phyloP scores from a whole-genome alignment of 2,329 filamentous ascomycete genomes.

The Emmonsiellopsis sp. region DNA sequence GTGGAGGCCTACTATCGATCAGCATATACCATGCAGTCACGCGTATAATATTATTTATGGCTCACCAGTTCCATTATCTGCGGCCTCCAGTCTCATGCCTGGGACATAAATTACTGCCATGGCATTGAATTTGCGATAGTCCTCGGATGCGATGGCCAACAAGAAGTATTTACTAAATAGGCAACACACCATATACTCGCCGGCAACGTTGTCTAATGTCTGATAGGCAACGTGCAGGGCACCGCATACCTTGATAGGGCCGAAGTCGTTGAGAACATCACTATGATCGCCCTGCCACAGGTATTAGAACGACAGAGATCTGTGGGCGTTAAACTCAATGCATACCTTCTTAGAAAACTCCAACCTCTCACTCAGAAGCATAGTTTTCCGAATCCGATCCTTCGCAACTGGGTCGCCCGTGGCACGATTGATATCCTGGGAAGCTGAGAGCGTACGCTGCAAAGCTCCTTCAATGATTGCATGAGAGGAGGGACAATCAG shows the following conservation, averaged over 20 bases:
- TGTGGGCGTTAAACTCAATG: neutral
- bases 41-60: constrained; percentile 17
- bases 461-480: constrained; percentile 68
- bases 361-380: constrained; percentile 74
- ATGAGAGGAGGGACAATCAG: constrained; percentile 76
- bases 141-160: constrained; percentile 58
- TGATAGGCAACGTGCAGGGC: constrained; percentile 78
- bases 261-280: constrained; percentile 67
- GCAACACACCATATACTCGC: constrained; percentile 75
- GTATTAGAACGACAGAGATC: neutral
- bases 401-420: constrained; percentile 66
- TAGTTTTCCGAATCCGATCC: constrained; percentile 67
- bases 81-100: constrained; percentile 58
- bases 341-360: constrained; percentile 63
- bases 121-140: constrained; percentile 61
- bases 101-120: constrained; percentile 64
- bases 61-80: constrained; percentile 65
- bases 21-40: neutral
- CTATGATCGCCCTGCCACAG: constrained; percentile 1
- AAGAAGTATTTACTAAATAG: constrained; percentile 76
- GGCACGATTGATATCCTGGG: constrained; percentile 73
- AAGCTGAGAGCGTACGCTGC: constrained; percentile 62
- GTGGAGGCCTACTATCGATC: constrained; percentile 56
- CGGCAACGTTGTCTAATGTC: constrained; percentile 56
- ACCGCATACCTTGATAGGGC: constrained; percentile 72